Conservation (phyloP, 2,329 filamentous ascomycete genomes). For the Tolypocladium ovalisporum region DNA sequence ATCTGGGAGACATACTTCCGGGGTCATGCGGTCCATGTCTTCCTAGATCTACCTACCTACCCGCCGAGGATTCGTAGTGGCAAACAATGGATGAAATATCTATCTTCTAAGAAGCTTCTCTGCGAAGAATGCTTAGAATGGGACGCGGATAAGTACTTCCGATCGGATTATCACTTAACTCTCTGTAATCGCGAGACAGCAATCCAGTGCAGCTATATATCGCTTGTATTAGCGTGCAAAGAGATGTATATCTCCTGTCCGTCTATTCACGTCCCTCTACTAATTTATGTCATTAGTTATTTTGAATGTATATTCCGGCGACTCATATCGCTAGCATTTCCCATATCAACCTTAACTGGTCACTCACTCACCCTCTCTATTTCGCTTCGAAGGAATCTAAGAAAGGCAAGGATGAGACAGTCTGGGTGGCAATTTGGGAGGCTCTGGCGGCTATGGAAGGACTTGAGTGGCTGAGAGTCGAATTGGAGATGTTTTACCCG, state of each 20-base stretch:
- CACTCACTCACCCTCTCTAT: not conserved
- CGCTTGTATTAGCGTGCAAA: slow-evolving; percentile 6
- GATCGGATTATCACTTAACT: not conserved
- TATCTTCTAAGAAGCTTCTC: slow-evolving; percentile 1
- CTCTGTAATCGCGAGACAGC: not conserved
- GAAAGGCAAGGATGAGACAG: not conserved
- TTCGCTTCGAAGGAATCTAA: not conserved
- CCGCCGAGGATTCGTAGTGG: not conserved
- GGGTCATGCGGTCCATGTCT: slow-evolving; percentile 6
- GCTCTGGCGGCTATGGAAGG: slow-evolving; percentile 7
- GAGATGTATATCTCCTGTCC: slow-evolving; percentile 6
- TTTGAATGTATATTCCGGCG: slow-evolving; percentile 6
- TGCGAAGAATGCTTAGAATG: slow-evolving; percentile 5
- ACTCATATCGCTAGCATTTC: not conserved
- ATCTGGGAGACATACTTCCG: slow-evolving; percentile 8
- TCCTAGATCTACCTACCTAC: not conserved
- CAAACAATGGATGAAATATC: not conserved
- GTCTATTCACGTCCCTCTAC: slow-evolving; percentile 1
- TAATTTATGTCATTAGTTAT: slow-evolving; percentile 5
- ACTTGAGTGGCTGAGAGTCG: slow-evolving; percentile 7
- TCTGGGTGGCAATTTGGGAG: slow-evolving; percentile 6
- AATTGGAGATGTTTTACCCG: slow-evolving; percentile 1
- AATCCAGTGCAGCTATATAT: slow-evolving; percentile 4
- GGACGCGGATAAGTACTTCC: not conserved
- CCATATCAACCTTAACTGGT: not conserved